A percentile compares a stretch with the other conserved stretches of the same genome.
Conservation (phyloP, 495 filamentous ascomycete species). For the Cetradonia linearis region DNA sequence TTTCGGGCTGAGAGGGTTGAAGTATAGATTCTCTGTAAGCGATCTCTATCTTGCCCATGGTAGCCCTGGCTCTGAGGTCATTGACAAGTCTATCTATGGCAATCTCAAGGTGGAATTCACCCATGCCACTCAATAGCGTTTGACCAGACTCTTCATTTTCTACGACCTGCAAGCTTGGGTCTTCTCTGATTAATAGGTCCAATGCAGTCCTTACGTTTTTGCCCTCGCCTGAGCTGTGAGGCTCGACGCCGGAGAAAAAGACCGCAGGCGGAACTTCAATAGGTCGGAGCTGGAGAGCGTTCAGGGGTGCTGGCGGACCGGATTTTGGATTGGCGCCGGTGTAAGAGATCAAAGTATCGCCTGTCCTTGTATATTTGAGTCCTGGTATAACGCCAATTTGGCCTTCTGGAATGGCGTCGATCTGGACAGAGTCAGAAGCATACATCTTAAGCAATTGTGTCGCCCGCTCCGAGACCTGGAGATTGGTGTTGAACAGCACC, state of each 20-base stretch:
- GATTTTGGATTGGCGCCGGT: slow-evolving; percentile 47
- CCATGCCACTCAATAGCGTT: slow-evolving; percentile 91
- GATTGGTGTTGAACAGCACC: slow-evolving; percentile 76
- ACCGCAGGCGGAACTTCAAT: slow-evolving; percentile 88
- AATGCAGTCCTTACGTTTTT: slow-evolving; percentile 70
- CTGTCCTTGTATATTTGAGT: slow-evolving; percentile 81
- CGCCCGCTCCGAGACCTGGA: slow-evolving; percentile 71
- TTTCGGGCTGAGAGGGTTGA: slow-evolving; percentile 40
- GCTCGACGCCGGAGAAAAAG: slow-evolving; percentile 89
- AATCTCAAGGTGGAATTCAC: slow-evolving; percentile 94
- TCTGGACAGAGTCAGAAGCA: slow-evolving; percentile 75
- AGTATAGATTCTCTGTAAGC: slow-evolving; percentile 79
- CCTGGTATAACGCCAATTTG: slow-evolving; percentile 96
- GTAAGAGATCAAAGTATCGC: slow-evolving; percentile 80
- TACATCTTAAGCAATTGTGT: slow-evolving; percentile 84
- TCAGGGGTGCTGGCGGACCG: slow-evolving; percentile 56
- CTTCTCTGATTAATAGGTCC: slow-evolving; percentile 71
- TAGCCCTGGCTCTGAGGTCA: slow-evolving; percentile 79
- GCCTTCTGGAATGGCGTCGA: slow-evolving; percentile 66
- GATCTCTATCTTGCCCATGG: slow-evolving; percentile 90
- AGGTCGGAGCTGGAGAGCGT: slow-evolving; percentile 71
- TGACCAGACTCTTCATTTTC: slow-evolving; percentile 86
- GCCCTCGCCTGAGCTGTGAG: slow-evolving; percentile 64
- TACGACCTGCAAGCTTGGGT: slow-evolving; percentile 81
- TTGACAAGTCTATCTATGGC: slow-evolving; percentile 77